Conservation (phyloP, 768 basidiomycete genomes). For the Podaxis sp. region DNA sequence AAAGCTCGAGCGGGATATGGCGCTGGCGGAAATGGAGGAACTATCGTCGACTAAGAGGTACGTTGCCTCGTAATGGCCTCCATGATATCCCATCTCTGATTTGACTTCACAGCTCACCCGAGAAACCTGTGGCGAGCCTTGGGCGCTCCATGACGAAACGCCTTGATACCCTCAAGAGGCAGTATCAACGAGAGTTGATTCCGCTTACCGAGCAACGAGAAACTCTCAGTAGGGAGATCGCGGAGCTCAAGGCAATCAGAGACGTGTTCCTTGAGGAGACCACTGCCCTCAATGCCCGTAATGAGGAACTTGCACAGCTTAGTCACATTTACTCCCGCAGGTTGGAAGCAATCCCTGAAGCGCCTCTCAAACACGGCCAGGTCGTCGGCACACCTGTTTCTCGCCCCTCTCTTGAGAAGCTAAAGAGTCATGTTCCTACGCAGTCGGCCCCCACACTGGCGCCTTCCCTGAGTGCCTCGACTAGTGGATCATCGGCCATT, state of each 20-base stretch:
- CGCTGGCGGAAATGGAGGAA: conserved; percentile 92
- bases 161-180: conserved; percentile 80
- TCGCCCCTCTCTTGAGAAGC: conserved; percentile 24
- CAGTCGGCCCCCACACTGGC: conserved; percentile 26
- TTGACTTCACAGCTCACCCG: conserved; percentile 22
- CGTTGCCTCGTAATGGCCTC: conserved; percentile 17
- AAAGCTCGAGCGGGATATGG: conserved; percentile 86
- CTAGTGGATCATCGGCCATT: conserved; percentile 38
- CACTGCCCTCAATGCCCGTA: conserved; percentile 82
- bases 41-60: conserved; percentile 73
- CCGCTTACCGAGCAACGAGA: conserved; percentile 83
- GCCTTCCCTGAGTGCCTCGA: conserved; percentile 39
- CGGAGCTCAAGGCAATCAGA: conserved; percentile 80
- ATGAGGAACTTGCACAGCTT: conserved; percentile 89
- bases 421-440: conserved; percentile 21
- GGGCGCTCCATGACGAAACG: conserved; percentile 77
- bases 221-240: conserved; percentile 70
- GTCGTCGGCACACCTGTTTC: conserved; percentile 3
- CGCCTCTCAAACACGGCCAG: conserved; percentile 24
- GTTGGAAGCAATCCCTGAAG: conserved; percentile 52
- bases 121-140: conserved; percentile 40
- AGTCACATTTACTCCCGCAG: conserved; percentile 79
- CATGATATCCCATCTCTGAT: neutral
- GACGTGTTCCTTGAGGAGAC: conserved; percentile 91
- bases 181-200: conserved; percentile 84